Evolutionary conservation across 371 early-diverging fungal genomes (phyloP).

Genomic region (Saksenaea vasiformis): DNA sequence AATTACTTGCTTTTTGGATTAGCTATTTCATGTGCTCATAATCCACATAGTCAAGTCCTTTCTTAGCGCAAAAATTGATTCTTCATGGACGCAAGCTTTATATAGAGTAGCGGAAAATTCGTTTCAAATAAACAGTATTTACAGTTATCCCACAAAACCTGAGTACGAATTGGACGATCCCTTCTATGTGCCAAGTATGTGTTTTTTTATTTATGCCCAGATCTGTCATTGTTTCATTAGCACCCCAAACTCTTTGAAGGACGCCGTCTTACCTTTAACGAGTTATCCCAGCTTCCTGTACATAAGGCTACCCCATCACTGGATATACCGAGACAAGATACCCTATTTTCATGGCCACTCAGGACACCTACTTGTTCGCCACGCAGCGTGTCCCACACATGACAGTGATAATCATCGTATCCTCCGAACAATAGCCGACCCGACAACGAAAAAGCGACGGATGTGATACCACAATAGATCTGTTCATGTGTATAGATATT

Average conservation of each 20-base stretch:
- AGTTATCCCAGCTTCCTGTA: constrained; percentile 95
- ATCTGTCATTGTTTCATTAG: neutral
- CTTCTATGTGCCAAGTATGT: neutral
- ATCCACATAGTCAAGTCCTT: no score
- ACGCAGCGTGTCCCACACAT: constrained; percentile 96
- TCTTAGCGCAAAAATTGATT: no score
- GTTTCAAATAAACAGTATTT: no score
- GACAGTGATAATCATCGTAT: constrained; percentile 96
- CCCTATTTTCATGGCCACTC: constrained; percentile 93
- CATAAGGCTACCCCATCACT: constrained; percentile 95
- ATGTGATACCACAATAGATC: constrained; percentile 95
- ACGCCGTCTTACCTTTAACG: constrained; percentile 89
- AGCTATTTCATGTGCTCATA: no score
- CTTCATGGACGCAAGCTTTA: no score
- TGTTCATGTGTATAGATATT: constrained; percentile 94
- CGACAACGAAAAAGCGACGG: constrained; percentile 81
- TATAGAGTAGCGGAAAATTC: no score
- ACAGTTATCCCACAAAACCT: no score
- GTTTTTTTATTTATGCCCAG: neutral
- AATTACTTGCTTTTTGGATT: no score
- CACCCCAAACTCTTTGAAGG: no score
- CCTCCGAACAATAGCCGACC: constrained; percentile 90
- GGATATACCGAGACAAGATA: constrained; percentile 91
- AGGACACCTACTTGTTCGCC: constrained; percentile 92
- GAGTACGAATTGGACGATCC: no score